Evolutionary conservation across 352 stramenopile species (phyloP).

Genomic region (Globisporangium nagaii): DNA sequence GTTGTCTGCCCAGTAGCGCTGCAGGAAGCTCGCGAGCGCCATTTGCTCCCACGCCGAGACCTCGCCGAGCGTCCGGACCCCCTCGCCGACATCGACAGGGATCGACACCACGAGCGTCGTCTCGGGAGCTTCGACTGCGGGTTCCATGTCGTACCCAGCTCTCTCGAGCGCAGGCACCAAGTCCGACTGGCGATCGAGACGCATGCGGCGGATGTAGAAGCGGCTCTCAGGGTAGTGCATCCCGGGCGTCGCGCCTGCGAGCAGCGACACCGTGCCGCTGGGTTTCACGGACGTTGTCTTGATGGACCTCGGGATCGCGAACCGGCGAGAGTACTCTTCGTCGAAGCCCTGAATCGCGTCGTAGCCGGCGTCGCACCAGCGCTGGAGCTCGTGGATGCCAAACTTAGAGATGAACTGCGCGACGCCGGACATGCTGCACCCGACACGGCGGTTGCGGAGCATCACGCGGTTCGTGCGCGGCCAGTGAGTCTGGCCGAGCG

Average conservation of each 20-base stretch:
- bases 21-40: conserved; percentile 87
- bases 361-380: conserved; percentile 88
- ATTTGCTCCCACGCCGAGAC: conserved; percentile 93
- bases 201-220: conserved; percentile 91
- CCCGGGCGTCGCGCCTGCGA: conserved; percentile 89
- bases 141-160: conserved; percentile 81
- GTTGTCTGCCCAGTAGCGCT: conserved; percentile 94
- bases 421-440: conserved; percentile 90
- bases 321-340: conserved; percentile 50
- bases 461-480: conserved; percentile 90
- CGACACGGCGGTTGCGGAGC: conserved; percentile 89
- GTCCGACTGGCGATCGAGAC: conserved; percentile 77
- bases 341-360: conserved; percentile 73
- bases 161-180: conserved; percentile 63
- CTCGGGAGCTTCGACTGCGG: conserved; percentile 49
- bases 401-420: conserved; percentile 87
- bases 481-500: conserved; percentile 89
- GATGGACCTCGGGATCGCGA: conserved; percentile 85
- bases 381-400: conserved; percentile 75
- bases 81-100: conserved; percentile 83
- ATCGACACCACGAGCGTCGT: conserved; percentile 89
- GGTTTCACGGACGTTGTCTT: conserved; percentile 92
- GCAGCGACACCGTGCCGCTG: conserved; percentile 88
- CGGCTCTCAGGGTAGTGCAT: conserved; percentile 93
- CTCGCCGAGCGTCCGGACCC: conserved; percentile 75